Evolutionary conservation across 805 yeast genomes (phyloP).

Genomic region (Starmerella bombicola): DNA sequence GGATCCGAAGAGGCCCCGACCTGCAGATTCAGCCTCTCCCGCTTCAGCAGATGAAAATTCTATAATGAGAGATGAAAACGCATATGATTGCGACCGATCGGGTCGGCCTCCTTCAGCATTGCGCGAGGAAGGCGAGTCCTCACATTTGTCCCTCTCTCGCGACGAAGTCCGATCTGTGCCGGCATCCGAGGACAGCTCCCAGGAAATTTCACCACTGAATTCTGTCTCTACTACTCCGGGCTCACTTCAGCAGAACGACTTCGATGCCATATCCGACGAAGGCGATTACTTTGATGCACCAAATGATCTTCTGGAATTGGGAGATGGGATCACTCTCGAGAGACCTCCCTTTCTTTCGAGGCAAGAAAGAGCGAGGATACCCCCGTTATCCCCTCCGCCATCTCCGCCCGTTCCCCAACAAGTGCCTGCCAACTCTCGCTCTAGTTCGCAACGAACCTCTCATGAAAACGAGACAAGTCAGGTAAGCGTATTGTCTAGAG

Average conservation of each 20-base stretch:
- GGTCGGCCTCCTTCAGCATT: too few species aligned
- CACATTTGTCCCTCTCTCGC: too few species aligned
- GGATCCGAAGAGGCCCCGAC: constrained; percentile 7
- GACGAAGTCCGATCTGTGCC: too few species aligned
- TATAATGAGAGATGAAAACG: too few species aligned
- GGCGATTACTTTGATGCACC: neutral
- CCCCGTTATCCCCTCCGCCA: neutral
- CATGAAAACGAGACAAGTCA: neutral
- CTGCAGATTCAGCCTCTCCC: constrained; percentile 2
- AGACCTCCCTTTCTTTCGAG: neutral
- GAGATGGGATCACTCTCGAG: neutral
- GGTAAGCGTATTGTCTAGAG: constrained; percentile 5
- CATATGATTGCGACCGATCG: too few species aligned
- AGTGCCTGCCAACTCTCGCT: neutral
- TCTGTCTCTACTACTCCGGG: too few species aligned
- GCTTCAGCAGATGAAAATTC: too few species aligned
- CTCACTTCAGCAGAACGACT: too few species aligned
- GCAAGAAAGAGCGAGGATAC: neutral
- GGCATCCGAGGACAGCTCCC: too few species aligned
- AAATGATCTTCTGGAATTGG: neutral
- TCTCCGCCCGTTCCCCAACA: constrained; percentile 1
- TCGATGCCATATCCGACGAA: too few species aligned
- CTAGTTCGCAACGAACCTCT: neutral
- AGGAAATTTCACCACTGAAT: too few species aligned
- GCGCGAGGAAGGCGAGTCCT: too few species aligned